Conservation (phyloP, 139 green algal species). For the Bryopsis sp. region DNA sequence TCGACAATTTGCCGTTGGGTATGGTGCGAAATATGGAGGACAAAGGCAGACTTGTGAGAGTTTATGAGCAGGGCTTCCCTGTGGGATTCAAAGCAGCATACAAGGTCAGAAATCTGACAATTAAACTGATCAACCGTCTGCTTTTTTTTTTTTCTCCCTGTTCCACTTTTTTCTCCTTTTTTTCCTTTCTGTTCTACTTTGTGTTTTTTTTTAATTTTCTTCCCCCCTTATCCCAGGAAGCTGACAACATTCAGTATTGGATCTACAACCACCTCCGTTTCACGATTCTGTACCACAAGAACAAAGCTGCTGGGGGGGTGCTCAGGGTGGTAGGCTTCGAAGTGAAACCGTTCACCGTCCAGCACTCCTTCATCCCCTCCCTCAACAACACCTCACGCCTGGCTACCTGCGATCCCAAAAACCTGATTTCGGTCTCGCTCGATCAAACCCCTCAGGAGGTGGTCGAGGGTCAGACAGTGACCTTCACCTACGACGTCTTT, state of each 20-base stretch:
- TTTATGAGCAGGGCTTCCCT: slow-evolving; percentile 90
- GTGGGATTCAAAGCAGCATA: slow-evolving; percentile 84
- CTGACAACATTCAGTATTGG: slow-evolving; percentile 33
- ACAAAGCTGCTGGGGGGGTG: slow-evolving; percentile 69
- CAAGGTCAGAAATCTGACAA: background rate
- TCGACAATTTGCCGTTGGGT: slow-evolving; percentile 96
- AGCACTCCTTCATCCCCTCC: slow-evolving; percentile 80
- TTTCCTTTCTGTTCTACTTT: background rate
- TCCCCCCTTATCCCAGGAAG: background rate
- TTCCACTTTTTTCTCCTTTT: background rate
- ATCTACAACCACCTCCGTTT: slow-evolving; percentile 96
- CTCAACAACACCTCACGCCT: slow-evolving; percentile 55
- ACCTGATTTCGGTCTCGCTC: slow-evolving; percentile 68
- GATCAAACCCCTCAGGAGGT: slow-evolving; percentile 65
- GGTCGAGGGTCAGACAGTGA: slow-evolving; percentile 73
- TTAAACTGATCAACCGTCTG: background rate
- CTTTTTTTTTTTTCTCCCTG: background rate
- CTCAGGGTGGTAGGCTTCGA: slow-evolving; percentile 97
- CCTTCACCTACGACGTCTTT: slow-evolving; percentile 95
- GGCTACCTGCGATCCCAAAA: slow-evolving; percentile 77
- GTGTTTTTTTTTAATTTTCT: background rate
- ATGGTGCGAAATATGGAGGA: slow-evolving; percentile 77
- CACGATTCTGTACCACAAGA: slow-evolving; percentile 91
- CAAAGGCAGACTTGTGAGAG: slow-evolving; percentile 62
- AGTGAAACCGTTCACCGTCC: slow-evolving; percentile 83